phyloP scores from a whole-genome alignment of 768 basidiomycete genomes.

The Naganishia vishniacii region DNA sequence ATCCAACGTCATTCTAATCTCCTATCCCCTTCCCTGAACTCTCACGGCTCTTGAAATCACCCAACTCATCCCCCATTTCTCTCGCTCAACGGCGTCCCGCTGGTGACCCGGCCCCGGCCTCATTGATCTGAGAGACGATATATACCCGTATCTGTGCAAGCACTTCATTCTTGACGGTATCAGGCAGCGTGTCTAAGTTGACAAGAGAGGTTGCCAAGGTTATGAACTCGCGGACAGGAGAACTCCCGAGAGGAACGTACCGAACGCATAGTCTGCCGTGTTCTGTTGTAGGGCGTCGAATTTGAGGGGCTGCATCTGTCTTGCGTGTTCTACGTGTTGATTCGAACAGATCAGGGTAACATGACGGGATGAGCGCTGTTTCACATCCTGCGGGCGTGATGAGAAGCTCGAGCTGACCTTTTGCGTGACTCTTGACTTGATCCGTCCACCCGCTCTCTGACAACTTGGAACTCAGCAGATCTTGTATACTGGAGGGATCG shows the following conservation, averaged over 20 bases:
- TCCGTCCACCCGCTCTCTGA: slow-evolving; percentile 24
- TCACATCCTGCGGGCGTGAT: too few species aligned
- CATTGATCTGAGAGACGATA: slow-evolving; percentile 5
- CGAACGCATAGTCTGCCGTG: slow-evolving; percentile 11
- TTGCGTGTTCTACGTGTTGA: slow-evolving; percentile 10
- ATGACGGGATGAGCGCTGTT: not conserved
- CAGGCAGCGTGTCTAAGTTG: slow-evolving; percentile 11
- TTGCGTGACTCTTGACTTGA: slow-evolving; percentile 21
- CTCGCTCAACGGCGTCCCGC: not conserved
- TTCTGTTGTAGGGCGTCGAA: slow-evolving; percentile 22
- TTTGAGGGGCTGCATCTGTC: slow-evolving; percentile 21
- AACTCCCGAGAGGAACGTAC: not conserved
- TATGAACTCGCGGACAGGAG: not conserved
- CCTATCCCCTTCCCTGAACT: too few species aligned
- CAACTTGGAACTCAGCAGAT: not conserved
- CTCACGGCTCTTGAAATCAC: too few species aligned
- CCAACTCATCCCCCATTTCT: not conserved
- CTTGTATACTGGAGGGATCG: not conserved
- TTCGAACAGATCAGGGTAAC: not conserved
- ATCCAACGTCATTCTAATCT: too few species aligned
- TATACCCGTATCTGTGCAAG: slow-evolving; percentile 15
- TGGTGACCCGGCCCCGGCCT: not conserved
- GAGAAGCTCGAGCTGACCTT: not conserved
- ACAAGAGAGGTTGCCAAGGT: not conserved
- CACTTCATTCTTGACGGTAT: slow-evolving; percentile 17